Conservation (phyloP, 2,329 filamentous ascomycete species). For the Chlorencoelia australis region DNA sequence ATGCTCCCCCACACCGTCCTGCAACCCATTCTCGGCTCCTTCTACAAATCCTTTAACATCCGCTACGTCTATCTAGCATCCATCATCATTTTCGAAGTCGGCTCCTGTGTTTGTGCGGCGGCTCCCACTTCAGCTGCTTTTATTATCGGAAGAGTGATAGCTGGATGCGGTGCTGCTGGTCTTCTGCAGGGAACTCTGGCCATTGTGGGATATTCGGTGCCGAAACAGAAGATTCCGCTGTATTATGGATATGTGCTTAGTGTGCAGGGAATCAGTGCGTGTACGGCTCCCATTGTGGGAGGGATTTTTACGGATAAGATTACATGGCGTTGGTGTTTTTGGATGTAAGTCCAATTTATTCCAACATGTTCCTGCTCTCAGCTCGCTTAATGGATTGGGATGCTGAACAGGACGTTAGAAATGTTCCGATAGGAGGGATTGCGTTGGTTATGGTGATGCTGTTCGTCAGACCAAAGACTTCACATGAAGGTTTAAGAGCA, state of each 20-base stretch:
- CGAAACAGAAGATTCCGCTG: neutral
- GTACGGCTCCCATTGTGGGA: conserved; percentile 25
- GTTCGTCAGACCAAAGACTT: neutral
- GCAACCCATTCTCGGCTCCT: neutral
- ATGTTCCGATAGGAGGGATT: conserved; percentile 11
- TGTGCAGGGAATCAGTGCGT: neutral
- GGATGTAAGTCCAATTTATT: neutral
- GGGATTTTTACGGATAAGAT: conserved; percentile 31
- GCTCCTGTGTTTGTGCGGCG: conserved; percentile 1
- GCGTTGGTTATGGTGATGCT: neutral
- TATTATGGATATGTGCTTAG: conserved; percentile 6
- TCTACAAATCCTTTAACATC: neutral
- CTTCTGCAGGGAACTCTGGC: conserved; percentile 39
- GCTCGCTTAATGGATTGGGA: no score
- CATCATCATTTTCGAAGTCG: conserved; percentile 1
- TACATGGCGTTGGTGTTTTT: conserved; percentile 30
- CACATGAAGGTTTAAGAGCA: neutral
- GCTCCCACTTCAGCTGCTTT: neutral
- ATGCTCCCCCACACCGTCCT: neutral
- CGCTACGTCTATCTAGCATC: neutral
- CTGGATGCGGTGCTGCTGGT: neutral
- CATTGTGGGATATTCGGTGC: conserved; percentile 37
- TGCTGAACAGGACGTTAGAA: neutral
- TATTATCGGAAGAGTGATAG: neutral
- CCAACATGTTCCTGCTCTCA: no score